These are phyloP conservation scores for Sophora flavescens DNA, from an alignment of 306 rosid genomes.

Conservation along the genomic window DNA sequence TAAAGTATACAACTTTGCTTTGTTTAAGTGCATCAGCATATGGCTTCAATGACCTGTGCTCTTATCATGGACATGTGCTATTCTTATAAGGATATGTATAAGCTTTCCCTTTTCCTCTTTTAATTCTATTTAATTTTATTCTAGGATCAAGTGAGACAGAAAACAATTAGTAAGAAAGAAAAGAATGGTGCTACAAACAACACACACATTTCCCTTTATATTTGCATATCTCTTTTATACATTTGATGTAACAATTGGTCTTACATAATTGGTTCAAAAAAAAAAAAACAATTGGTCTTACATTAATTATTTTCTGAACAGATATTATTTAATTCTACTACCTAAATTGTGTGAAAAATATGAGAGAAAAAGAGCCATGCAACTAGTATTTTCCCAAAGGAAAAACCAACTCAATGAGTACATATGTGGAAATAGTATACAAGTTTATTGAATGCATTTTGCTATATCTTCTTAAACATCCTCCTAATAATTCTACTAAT, in stretches of 20 bases:
- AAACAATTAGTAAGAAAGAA: constrained; percentile 4
- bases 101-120: constrained; percentile 19
- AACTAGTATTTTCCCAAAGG: not conserved
- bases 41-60: constrained; percentile 46
- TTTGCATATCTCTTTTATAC: not conserved
- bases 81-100: constrained; percentile 25
- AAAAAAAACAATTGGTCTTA: too few species aligned
- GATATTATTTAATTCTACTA: too few species aligned
- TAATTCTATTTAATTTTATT: constrained; percentile 8
- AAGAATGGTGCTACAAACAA: not conserved
- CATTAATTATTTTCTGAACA: too few species aligned
- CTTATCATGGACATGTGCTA: constrained; percentile 50
- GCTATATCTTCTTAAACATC: too few species aligned
- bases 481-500: too few species aligned
- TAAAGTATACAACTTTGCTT: constrained; percentile 38
- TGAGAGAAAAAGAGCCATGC: not conserved
- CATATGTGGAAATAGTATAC: constrained; percentile 10
- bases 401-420: constrained; percentile 24
- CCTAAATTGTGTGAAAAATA: not conserved
- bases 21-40: constrained; percentile 43
- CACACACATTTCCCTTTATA: too few species aligned
- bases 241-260: too few species aligned
- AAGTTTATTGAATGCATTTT: not conserved
- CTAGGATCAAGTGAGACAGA: constrained; percentile 14
- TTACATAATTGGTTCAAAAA: too few species aligned